phyloP scores from a whole-genome alignment of 805 yeast genomes.

The Blastobotrys peoriensis region DNA sequence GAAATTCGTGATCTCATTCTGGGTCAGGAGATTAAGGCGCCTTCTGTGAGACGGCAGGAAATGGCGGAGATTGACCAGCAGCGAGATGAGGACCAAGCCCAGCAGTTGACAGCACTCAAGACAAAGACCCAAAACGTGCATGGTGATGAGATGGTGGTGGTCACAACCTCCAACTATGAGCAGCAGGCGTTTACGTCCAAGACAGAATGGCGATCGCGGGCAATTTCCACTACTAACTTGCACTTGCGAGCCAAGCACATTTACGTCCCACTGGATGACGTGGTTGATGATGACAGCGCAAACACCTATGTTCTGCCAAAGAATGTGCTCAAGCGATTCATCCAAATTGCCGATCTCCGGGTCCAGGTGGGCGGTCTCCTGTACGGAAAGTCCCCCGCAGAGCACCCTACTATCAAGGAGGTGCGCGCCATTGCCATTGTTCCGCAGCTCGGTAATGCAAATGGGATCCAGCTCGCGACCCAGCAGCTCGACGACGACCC shows the following conservation, averaged over 20 bases:
- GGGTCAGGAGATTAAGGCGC: conserved; percentile 90
- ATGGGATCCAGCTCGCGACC: conserved; percentile 56
- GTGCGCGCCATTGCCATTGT: conserved; percentile 66
- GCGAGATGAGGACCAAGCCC: conserved; percentile 33
- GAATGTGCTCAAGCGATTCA: conserved; percentile 68
- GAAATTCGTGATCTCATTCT: conserved; percentile 90
- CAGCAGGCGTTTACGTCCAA: conserved; percentile 76
- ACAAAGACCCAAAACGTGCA: conserved; percentile 84
- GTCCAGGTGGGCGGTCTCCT: conserved; percentile 77
- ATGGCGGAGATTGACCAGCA: conserved; percentile 59
- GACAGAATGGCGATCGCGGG: conserved; percentile 87
- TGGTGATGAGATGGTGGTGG: conserved; percentile 94
- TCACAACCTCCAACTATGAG: conserved; percentile 84
- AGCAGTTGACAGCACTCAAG: conserved; percentile 66
- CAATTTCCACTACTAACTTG: conserved; percentile 68
- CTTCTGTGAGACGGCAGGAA: conserved; percentile 80
- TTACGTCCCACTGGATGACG: conserved; percentile 63
- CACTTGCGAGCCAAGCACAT: conserved; percentile 70
- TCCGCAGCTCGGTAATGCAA: conserved; percentile 79
- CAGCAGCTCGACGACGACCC: conserved; percentile 35
- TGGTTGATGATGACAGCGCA: conserved; percentile 44
- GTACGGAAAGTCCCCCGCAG: conserved; percentile 74
- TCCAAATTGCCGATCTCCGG: conserved; percentile 73
- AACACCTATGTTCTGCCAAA: conserved; percentile 76
- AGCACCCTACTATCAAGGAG: conserved; percentile 69